These are phyloP conservation scores for Ilex aquifolium DNA, from an alignment of 257 asterid genomes.

Conservation along the genomic window DNA sequence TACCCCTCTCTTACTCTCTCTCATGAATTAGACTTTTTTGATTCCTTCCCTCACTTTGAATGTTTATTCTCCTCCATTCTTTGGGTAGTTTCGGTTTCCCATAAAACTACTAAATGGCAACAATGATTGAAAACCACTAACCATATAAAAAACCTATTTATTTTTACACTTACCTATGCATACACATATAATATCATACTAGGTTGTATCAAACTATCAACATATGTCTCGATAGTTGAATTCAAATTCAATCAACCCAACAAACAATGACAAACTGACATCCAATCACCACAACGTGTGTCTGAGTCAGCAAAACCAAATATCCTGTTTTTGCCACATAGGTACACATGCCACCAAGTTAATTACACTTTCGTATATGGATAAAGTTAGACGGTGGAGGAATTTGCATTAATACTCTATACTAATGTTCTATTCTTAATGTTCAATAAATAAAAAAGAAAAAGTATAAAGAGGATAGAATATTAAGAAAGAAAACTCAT, in stretches of 20 bases:
- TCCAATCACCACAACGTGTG: slow-evolving; percentile 13
- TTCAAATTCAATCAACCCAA: neutral
- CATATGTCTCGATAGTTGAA: neutral
- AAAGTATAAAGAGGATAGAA: too few relatives aligned
- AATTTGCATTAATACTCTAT: too few relatives aligned
- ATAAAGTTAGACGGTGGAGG: neutral
- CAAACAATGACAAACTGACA: neutral
- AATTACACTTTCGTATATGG: neutral
- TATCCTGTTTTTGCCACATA: neutral
- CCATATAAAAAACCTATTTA: neutral
- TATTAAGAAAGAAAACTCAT: too few relatives aligned
- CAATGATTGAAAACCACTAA: too few relatives aligned
- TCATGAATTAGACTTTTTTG: too few relatives aligned
- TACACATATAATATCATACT: neutral
- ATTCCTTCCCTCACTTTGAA: too few relatives aligned
- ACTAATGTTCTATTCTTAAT: too few relatives aligned
- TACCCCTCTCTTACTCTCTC: too few relatives aligned
- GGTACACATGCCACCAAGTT: neutral
- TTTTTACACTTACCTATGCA: neutral
- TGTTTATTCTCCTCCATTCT: too few relatives aligned
- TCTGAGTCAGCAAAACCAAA: slow-evolving; percentile 15
- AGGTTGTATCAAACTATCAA: neutral
- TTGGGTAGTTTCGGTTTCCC: too few relatives aligned
- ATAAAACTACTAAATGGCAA: too few relatives aligned
- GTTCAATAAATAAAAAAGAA: too few relatives aligned